phyloP scores from a whole-genome alignment of 768 basidiomycete species.

The Coprinopsis sp. region DNA sequence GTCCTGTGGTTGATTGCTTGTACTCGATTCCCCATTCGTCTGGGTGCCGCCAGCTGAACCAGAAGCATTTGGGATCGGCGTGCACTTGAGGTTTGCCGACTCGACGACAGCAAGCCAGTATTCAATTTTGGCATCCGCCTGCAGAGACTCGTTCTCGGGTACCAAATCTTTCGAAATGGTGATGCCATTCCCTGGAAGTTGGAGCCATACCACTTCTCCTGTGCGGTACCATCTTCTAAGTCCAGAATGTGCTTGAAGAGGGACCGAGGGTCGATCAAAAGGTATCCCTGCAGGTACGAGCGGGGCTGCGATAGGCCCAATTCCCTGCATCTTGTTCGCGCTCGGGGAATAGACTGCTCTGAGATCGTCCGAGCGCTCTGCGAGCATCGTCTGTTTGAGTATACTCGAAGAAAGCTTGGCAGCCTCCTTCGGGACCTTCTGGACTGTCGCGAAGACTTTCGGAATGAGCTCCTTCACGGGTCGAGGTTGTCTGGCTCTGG shows the following conservation, averaged over 20 bases:
- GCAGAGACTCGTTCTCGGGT: constrained; percentile 2
- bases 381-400: constrained; percentile 44
- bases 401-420: constrained; percentile 29
- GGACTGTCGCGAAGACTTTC: constrained; percentile 37
- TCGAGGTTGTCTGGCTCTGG: constrained; percentile 3
- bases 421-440: constrained; percentile 27
- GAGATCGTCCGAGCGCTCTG: constrained; percentile 62
- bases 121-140: constrained; percentile 3
- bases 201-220: constrained; percentile 12
- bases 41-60: not conserved
- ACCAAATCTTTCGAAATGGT: not conserved
- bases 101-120: constrained; percentile 13
- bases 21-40: not conserved
- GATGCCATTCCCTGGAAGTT: not conserved
- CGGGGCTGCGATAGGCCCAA: not conserved
- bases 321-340: constrained; percentile 25
- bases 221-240: constrained; percentile 33
- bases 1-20: constrained; percentile 12
- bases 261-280: not conserved
- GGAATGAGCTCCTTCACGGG: not conserved
- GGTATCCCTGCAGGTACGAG: not conserved
- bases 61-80: constrained; percentile 1
- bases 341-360: constrained; percentile 48
- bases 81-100: constrained; percentile 7
- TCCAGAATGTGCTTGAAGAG: not conserved